phyloP scores from a whole-genome alignment of 1,284 basidiomycete species.

The Leccinum pachyderme region DNA sequence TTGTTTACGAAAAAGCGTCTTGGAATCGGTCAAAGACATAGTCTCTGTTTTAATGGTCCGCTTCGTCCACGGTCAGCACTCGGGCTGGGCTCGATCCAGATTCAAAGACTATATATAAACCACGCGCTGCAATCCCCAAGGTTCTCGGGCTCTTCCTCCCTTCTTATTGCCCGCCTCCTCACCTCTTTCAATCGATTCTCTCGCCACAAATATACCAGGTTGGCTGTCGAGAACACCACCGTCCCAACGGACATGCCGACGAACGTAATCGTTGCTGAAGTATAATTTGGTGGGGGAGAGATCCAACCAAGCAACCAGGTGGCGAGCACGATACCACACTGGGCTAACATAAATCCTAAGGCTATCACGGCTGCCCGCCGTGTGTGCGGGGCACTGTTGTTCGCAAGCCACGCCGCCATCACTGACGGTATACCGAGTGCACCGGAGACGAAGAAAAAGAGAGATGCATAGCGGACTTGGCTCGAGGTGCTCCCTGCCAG shows the following conservation, averaged over 20 bases:
- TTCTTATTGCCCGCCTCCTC: slow-evolving; percentile 14
- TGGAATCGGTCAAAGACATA: no score
- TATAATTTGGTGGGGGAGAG: slow-evolving; percentile 43
- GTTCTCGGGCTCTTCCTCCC: slow-evolving; percentile 19
- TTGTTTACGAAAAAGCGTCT: no score
- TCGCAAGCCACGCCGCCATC: slow-evolving; percentile 53
- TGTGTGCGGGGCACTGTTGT: slow-evolving; percentile 57
- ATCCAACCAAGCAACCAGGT: slow-evolving; percentile 51
- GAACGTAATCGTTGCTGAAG: slow-evolving; percentile 39
- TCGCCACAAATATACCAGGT: slow-evolving; percentile 26
- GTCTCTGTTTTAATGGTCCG: background rate
- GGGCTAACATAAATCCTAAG: slow-evolving; percentile 49
- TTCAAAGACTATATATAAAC: slow-evolving; percentile 28
- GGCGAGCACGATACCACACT: slow-evolving; percentile 55
- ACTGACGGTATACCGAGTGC: slow-evolving; percentile 43
- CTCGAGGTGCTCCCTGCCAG: slow-evolving; percentile 24
- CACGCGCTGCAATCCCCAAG: slow-evolving; percentile 34
- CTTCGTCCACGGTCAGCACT: background rate
- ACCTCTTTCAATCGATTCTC: slow-evolving; percentile 25
- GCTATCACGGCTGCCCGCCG: slow-evolving; percentile 55
- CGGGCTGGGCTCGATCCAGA: no score
- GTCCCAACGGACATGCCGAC: slow-evolving; percentile 37
- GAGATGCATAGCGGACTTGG: slow-evolving; percentile 46
- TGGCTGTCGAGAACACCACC: slow-evolving; percentile 31
- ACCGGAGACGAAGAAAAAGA: slow-evolving; percentile 51